A percentile compares a stretch with the other conserved stretches of the same genome.
Conservation (phyloP, 805 yeast species). For the Yamadazyma ubonensis region DNA sequence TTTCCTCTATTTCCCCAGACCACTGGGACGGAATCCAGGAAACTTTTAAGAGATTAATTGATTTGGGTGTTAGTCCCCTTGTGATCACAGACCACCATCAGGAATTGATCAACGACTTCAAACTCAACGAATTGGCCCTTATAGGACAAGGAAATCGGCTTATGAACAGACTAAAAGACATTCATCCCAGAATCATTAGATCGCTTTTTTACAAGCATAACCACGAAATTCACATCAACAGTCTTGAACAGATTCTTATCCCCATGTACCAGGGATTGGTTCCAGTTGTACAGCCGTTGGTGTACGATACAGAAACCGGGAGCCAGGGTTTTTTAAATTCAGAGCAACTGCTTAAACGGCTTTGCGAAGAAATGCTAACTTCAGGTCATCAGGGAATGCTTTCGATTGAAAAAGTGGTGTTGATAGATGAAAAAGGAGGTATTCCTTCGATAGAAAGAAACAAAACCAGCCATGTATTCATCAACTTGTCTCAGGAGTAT, state of each 20-base stretch:
- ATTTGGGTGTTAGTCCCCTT: conserved; percentile 73
- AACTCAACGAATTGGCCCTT: conserved; percentile 29
- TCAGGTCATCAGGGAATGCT: conserved; percentile 25
- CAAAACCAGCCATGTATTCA: conserved; percentile 80
- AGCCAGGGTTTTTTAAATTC: conserved; percentile 26
- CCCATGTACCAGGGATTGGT: conserved; percentile 47
- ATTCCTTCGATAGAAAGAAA: conserved; percentile 83
- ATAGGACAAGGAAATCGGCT: conserved; percentile 32
- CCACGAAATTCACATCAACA: conserved; percentile 18
- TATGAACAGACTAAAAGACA: conserved; percentile 23
- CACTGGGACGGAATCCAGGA: conserved; percentile 50
- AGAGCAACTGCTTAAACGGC: conserved; percentile 24
- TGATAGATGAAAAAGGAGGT: conserved; percentile 83
- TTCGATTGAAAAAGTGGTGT: conserved; percentile 78
- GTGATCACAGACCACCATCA: conserved; percentile 54
- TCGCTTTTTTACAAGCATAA: conserved; percentile 22
- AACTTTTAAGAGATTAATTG: conserved; percentile 53
- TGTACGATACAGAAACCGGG: conserved; percentile 32
- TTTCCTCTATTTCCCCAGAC: conserved; percentile 29
- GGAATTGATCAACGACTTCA: conserved; percentile 26
- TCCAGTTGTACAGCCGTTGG: conserved; percentile 68
- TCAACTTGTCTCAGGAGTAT: conserved; percentile 82
- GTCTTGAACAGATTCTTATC: conserved; percentile 33
- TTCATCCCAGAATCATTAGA: conserved; percentile 25
- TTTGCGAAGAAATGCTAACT: conserved; percentile 26